Base-by-base conservation (phyloP, 2,329 filamentous ascomycete species). In the Trichoderma koningiopsis region DNA sequence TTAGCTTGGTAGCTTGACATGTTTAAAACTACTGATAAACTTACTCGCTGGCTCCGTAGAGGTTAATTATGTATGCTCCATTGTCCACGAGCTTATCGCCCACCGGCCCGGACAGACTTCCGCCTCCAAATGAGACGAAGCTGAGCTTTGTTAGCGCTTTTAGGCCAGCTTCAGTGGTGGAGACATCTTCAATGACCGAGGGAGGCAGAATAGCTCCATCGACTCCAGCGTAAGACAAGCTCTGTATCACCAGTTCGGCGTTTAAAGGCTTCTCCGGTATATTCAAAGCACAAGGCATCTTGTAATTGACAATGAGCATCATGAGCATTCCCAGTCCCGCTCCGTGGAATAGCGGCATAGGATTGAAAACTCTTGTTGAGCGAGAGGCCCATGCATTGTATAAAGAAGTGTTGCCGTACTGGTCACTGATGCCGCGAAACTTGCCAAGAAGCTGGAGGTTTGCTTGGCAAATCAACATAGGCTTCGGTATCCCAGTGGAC, bases 331-430 rank as follows among this genome's bases (percentile, higher is more conserved):
- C 75, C 16, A 82, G 56, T 4, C 75, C 80, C 0, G 76, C 79
- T 19, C 78, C 79, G 63, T 83, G 81, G 66, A 80, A 83, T 0
- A 80, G 63, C 0, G 81, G 81, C 78, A 83, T 77, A 14, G 64
- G 57, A 2, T 69, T 61, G n/a, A 72, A 70, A 5, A 72, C 3
- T 19, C 62, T 52, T 4, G 52, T 70, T 16, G 22, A 16, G 10
- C 27, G 10, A 24, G 24, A 16, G 72, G 72, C 6, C 70, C 61
- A 65, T n/a, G 55, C 43, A 8, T 43, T 35, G 29, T 66, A 70
- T 16, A 70, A 1, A n/a, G 60, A 70, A 5, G 59, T 33, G 22
- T 66, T 68, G 0, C 74, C 75, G 19, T 49, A 8, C 47, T 49
- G 19, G 10, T 49, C 47, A 11, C 8, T 19, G n/a, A 11, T 22